Conservation (phyloP, 1,284 basidiomycete species). For the Leucoagaricus sp. region DNA sequence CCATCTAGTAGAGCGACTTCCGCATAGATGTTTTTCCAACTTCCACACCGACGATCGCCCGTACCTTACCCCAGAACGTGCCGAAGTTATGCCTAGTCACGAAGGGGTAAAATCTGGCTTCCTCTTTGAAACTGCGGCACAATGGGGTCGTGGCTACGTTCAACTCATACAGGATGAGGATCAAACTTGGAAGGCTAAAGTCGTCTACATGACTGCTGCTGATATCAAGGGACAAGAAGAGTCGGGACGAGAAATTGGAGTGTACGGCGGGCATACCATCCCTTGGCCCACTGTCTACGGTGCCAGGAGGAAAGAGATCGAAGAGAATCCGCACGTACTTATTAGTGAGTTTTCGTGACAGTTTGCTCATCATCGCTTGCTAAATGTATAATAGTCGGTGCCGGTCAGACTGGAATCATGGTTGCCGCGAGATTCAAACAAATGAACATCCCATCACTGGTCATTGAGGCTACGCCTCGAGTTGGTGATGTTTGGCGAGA, state of each 20-base stretch:
- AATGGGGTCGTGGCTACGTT: constrained; percentile 38
- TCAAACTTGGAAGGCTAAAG: constrained; percentile 34
- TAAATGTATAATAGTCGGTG: constrained; percentile 41
- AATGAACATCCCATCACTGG: constrained; percentile 47
- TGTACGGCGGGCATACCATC: constrained; percentile 32
- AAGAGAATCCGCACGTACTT: constrained; percentile 36
- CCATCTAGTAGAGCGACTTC: constrained; percentile 29
- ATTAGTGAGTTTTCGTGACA: constrained; percentile 26
- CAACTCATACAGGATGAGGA: constrained; percentile 30
- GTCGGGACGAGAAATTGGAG: constrained; percentile 27
- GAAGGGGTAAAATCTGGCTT: constrained; percentile 37
- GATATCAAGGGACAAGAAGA: constrained; percentile 39
- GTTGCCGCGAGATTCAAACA: constrained; percentile 54
- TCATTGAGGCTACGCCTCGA: constrained; percentile 47
- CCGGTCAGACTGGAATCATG: constrained; percentile 54
- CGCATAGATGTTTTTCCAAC: constrained; percentile 24
- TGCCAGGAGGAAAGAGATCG: constrained; percentile 26
- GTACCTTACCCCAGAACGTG: constrained; percentile 27
- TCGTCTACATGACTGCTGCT: constrained; percentile 29
- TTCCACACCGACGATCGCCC: constrained; percentile 31
- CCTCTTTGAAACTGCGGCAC: constrained; percentile 40
- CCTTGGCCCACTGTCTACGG: constrained; percentile 33
- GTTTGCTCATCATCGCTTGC: not conserved
- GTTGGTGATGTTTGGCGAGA: constrained; percentile 59
- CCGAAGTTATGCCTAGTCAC: constrained; percentile 19